Base-by-base conservation (phyloP, 495 filamentous ascomycete genomes). In the Trichoderma reesei region DNA sequence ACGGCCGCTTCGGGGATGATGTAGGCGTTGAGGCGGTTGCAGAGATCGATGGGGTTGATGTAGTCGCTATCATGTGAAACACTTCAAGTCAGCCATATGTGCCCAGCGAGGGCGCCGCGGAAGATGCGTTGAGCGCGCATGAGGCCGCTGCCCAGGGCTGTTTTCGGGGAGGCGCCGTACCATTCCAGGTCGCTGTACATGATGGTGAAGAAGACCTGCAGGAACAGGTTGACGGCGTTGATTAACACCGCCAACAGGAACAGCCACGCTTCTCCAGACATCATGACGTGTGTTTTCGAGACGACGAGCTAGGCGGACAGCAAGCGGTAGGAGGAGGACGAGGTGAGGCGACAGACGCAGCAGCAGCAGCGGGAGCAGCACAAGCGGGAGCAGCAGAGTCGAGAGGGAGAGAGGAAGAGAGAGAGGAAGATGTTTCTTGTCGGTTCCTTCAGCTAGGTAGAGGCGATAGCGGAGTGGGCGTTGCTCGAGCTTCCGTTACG, bases 151-250 rank as follows among this genome's bases (percentile, higher is more conserved):
- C 33, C 18, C 4, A 20, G 26, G 10, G 39, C 41, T 8, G 33
- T 31, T 56, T 44, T 37, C 11, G 8, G 48, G 20, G 33, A 13
- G 54, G 56, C n/a, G n/a, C 80, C 89, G 68, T 80, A 96, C 91
- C 92, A 97, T 86, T 97, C 92, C 67, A 97, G 78, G 84, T 97
- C 92, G 76, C 90, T 95, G 79, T 97, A 99, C 95, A 99, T 99
- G 69, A 99, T 99, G 46, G 95, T 99, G 83, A 99, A 99, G 83
- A 99, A 99, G 64, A 99, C 95, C 79, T 99, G 95, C 61, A 99
- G 85, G 78, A 99, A 99, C 68, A 99, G 85, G 84, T 99, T 99
- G 86, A 98, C 94, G 79, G 95, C 95, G 83, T 99, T 99, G 81
- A 99, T 94, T 74, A 99, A 85, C 77, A 99, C 95, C 78, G 94